phyloP scores from a whole-genome alignment of 2,329 filamentous ascomycete species.

The Sporothrix brasiliensis region DNA sequence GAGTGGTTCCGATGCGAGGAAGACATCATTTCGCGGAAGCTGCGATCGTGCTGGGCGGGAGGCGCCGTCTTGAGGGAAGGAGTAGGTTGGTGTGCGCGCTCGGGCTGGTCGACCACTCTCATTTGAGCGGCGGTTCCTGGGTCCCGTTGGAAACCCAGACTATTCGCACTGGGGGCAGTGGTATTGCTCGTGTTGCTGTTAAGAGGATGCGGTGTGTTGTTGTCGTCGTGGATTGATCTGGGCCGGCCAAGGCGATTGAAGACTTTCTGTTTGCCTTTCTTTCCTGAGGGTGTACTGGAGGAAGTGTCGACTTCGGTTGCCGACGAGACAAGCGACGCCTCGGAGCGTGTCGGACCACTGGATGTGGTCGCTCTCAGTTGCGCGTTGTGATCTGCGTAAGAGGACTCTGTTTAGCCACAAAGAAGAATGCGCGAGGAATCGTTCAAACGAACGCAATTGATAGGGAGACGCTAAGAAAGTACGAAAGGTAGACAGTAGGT shows the following conservation, averaged over 20 bases:
- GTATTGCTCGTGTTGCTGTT: conserved; percentile 28
- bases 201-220: conserved; percentile 27
- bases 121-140: conserved; percentile 32
- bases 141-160: conserved; percentile 36
- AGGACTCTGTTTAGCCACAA: conserved; percentile 37
- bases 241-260: conserved; percentile 58
- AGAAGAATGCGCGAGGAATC: conserved; percentile 29
- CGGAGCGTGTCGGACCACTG: conserved; percentile 51
- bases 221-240: conserved; percentile 55
- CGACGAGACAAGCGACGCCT: conserved; percentile 56
- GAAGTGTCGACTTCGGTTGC: conserved; percentile 32
- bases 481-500: not conserved
- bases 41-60: conserved; percentile 63
- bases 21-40: conserved; percentile 68
- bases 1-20: conserved; percentile 70
- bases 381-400: conserved; percentile 32
- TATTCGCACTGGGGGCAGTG: not conserved
- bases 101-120: conserved; percentile 42
- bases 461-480: not conserved
- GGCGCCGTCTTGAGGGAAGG: conserved; percentile 64
- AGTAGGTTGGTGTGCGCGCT: conserved; percentile 43
- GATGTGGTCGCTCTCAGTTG: conserved; percentile 43
- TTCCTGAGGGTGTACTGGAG: conserved; percentile 40
- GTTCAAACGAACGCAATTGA: conserved; percentile 10
- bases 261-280: conserved; percentile 58